These are phyloP conservation scores for Hypoxylon sp. DNA, from an alignment of 2,329 filamentous ascomycete species.

Conservation along the genomic window DNA sequence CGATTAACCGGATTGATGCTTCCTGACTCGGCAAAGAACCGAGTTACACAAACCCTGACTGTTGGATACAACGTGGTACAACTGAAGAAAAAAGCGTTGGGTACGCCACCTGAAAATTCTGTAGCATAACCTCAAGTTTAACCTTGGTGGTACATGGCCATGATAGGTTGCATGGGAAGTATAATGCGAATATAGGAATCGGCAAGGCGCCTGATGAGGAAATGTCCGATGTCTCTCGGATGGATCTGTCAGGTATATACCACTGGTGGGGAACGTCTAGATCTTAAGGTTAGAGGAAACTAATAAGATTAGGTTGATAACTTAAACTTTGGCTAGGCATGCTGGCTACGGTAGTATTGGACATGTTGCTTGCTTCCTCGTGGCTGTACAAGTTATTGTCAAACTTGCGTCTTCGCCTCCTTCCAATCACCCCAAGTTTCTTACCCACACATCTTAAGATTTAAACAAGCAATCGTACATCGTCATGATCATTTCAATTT, in stretches of 20 bases:
- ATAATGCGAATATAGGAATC: constrained; percentile 10
- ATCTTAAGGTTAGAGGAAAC: constrained; percentile 20
- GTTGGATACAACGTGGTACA: constrained; percentile 15
- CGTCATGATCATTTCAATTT: neutral
- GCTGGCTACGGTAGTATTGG: neutral
- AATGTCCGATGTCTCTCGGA: constrained; percentile 17
- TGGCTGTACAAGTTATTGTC: constrained; percentile 5
- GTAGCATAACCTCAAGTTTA: constrained; percentile 1
- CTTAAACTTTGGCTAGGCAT: constrained; percentile 2
- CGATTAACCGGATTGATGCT: constrained; percentile 18
- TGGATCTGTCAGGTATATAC: neutral
- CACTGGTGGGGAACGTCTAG: constrained; percentile 14
- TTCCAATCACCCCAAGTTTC: neutral
- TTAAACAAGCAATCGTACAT: neutral
- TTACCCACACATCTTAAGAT: neutral
- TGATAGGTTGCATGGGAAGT: constrained; percentile 4
- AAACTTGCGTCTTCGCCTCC: constrained; percentile 4
- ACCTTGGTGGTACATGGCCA: neutral
- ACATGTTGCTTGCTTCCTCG: neutral
- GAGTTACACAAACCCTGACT: constrained; percentile 19
- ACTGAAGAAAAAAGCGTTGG: constrained; percentile 3
- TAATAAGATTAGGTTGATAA: constrained; percentile 15
- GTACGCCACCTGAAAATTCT: constrained; percentile 4
- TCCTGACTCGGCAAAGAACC: constrained; percentile 17
- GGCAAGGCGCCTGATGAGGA: constrained; percentile 6